phyloP scores from a whole-genome alignment of 129 eudicot genomes.

The Dittrichia graveolens region DNA sequence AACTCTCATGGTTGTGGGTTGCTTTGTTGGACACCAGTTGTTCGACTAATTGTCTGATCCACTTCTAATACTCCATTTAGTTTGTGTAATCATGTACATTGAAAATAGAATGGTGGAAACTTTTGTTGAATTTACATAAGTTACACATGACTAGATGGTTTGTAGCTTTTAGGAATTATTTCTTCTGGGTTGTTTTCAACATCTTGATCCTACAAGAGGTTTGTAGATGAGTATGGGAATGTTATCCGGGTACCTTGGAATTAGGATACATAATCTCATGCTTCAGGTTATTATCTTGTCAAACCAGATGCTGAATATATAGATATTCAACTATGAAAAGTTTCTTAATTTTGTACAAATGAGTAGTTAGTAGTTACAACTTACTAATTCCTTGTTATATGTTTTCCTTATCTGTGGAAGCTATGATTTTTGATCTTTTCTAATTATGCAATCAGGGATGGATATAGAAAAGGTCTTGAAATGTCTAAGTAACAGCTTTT shows the following conservation, averaged over 20 bases:
- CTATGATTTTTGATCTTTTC: slow-evolving; percentile 12
- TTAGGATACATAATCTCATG: neutral
- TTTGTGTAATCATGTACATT: slow-evolving; percentile 4
- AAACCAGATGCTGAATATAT: neutral
- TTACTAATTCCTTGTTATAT: neutral
- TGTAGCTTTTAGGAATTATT: slow-evolving; percentile 13
- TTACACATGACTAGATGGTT: neutral
- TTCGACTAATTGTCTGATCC: slow-evolving; percentile 28
- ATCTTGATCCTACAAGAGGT: neutral
- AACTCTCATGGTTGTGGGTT: neutral
- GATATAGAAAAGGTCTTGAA: slow-evolving; percentile 58
- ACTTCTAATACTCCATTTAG: neutral
- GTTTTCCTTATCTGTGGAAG: slow-evolving; percentile 12
- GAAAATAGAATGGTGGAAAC: slow-evolving; percentile 7
- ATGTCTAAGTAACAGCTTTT: slow-evolving; percentile 74
- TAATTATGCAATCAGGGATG: slow-evolving; percentile 61
- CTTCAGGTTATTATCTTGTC: neutral
- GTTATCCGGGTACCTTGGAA: neutral
- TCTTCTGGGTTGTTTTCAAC: neutral
- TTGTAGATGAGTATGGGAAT: neutral
- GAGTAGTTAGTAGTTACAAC: neutral
- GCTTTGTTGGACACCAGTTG: slow-evolving; percentile 25
- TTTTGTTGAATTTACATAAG: neutral
- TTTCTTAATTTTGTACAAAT: slow-evolving; percentile 4
- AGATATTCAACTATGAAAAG: neutral